These are phyloP conservation scores for Opeltia flavorubescens DNA, from an alignment of 495 filamentous ascomycete species.

Conservation along the genomic window DNA sequence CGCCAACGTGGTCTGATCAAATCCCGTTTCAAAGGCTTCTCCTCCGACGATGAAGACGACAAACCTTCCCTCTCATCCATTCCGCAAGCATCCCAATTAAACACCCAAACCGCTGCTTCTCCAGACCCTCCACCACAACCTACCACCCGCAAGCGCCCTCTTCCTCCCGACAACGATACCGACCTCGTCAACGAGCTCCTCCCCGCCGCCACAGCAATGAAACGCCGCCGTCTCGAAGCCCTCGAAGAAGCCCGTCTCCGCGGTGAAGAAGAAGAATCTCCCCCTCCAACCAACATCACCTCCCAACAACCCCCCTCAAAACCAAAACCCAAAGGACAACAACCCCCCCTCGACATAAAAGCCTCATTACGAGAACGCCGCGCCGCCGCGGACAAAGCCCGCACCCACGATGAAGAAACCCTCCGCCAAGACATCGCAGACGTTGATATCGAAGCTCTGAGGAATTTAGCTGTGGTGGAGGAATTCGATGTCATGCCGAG, in stretches of 20 bases:
- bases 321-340: constrained; percentile 18
- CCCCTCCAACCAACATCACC: constrained; percentile 1
- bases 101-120: constrained; percentile 11
- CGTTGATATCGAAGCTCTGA: constrained; percentile 56
- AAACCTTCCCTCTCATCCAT: constrained; percentile 9
- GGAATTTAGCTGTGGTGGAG: constrained; percentile 64
- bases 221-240: constrained; percentile 46
- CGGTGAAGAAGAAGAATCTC: constrained; percentile 13
- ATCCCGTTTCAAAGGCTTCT: constrained; percentile 67
- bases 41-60: constrained; percentile 34
- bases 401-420: constrained; percentile 42
- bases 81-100: background rate
- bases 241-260: constrained; percentile 23
- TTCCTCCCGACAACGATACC: constrained; percentile 25
- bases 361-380: constrained; percentile 52
- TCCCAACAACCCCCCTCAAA: constrained; percentile 15
- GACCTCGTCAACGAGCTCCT: constrained; percentile 51
- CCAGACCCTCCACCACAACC: background rate
- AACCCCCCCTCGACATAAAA: constrained; percentile 52
- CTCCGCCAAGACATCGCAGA: constrained; percentile 38
- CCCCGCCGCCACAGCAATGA: constrained; percentile 57
- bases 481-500: constrained; percentile 51
- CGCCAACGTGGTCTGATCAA: constrained; percentile 23
- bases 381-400: constrained; percentile 53
- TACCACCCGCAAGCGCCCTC: constrained; percentile 18